Percentiles rank a stretch among this genome's conserved stretches.
Conservation (phyloP, 306 rosid genomes). For the Fragaria nilgerrensis region DNA sequence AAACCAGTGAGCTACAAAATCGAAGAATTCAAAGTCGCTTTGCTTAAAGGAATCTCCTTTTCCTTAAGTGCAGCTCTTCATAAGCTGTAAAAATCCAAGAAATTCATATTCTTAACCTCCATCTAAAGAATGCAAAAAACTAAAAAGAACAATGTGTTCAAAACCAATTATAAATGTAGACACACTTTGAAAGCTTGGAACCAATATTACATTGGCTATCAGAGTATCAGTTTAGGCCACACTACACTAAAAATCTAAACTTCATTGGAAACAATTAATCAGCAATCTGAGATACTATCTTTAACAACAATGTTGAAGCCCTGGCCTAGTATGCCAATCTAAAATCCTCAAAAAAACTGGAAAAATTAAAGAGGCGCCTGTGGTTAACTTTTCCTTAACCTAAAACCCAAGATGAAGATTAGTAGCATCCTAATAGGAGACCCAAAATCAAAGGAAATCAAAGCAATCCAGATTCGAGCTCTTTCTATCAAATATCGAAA, state of each 20-base stretch:
- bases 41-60: not conserved
- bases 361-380: not conserved
- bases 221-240: not conserved
- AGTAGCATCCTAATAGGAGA: not conserved
- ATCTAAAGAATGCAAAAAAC: not conserved
- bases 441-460: not conserved
- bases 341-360: not conserved
- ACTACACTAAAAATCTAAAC: not conserved
- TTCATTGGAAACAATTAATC: not conserved
- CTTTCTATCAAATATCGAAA: not conserved
- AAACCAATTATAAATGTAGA: not conserved
- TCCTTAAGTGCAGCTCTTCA: not conserved
- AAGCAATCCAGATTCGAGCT: not conserved
- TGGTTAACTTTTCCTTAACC: not conserved
- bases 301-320: not conserved
- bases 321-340: not conserved
- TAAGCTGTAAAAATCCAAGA: not conserved
- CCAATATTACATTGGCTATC: not conserved
- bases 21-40: too few relatives aligned
- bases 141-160: not conserved
- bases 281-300: not conserved
- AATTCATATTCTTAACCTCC: not conserved
- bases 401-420: not conserved
- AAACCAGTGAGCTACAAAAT: too few relatives aligned
- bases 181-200: not conserved